These are phyloP conservation scores for Candida incommunis DNA, from an alignment of 805 yeast species.

Conservation along the genomic window DNA sequence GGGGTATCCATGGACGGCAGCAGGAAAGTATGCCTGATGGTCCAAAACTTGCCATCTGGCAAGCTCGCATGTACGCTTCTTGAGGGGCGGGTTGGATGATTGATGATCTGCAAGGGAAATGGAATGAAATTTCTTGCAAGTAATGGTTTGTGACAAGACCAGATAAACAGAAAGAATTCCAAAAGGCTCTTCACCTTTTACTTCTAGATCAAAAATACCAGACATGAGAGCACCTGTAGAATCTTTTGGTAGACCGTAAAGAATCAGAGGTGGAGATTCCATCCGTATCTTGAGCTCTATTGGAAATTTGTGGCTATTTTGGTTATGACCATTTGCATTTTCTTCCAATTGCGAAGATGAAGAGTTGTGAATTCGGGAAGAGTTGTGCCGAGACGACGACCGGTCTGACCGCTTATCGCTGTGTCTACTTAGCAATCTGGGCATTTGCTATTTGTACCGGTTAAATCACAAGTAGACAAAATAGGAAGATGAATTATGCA, in stretches of 20 bases:
- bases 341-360: too few relatives aligned
- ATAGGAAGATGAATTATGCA: too few relatives aligned
- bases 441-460: not conserved
- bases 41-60: slow-evolving; percentile 82
- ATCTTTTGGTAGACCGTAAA: slow-evolving; percentile 67
- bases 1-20: slow-evolving; percentile 77
- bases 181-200: slow-evolving; percentile 29
- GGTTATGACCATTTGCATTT: too few relatives aligned
- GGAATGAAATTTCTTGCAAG: slow-evolving; percentile 4
- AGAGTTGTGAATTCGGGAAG: too few relatives aligned
- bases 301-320: not conserved
- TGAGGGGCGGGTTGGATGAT: slow-evolving; percentile 26
- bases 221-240: slow-evolving; percentile 77
- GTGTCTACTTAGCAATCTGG: not conserved
- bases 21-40: slow-evolving; percentile 36
- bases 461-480: not conserved
- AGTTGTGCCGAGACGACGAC: not conserved
- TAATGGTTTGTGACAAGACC: slow-evolving; percentile 57
- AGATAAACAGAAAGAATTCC: slow-evolving; percentile 46
- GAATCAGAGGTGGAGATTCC: slow-evolving; percentile 83
- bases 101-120: slow-evolving; percentile 6
- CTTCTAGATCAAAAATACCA: slow-evolving; percentile 56
- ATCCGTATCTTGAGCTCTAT: slow-evolving; percentile 27
- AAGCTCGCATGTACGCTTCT: slow-evolving; percentile 38
- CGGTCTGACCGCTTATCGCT: not conserved